phyloP scores from a whole-genome alignment of 805 yeast genomes.

The Candida chilensis region DNA sequence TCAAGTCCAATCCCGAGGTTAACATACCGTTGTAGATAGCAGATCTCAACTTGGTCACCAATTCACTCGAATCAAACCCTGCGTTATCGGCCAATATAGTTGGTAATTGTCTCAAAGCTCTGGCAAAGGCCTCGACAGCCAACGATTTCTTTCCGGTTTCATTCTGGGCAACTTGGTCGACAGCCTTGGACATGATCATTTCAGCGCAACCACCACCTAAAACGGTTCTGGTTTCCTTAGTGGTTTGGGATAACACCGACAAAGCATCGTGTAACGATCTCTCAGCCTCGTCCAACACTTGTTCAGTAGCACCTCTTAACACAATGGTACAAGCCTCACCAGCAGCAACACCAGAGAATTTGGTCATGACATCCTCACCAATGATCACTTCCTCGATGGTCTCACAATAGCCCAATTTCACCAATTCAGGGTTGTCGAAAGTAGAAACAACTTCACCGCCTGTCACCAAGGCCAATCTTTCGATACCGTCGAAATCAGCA shows the following conservation, averaged over 20 bases:
- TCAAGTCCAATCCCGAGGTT: slow-evolving; percentile 85
- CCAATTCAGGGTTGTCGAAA: slow-evolving; percentile 84
- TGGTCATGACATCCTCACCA: slow-evolving; percentile 87
- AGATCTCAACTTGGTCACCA: slow-evolving; percentile 83
- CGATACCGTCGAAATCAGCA: slow-evolving; percentile 97
- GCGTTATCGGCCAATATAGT: slow-evolving; percentile 96
- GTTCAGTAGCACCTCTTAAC: slow-evolving; percentile 52
- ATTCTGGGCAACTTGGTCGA: slow-evolving; percentile 84
- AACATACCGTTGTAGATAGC: slow-evolving; percentile 87
- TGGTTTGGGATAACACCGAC: slow-evolving; percentile 91
- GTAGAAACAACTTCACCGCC: slow-evolving; percentile 98
- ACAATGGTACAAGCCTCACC: slow-evolving; percentile 97
- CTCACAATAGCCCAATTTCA: slow-evolving; percentile 83
- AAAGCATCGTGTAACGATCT: slow-evolving; percentile 83
- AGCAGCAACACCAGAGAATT: slow-evolving; percentile 91
- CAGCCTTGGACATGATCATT: slow-evolving; percentile 93
- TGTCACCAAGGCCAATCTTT: slow-evolving; percentile 90
- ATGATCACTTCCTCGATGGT: slow-evolving; percentile 83
- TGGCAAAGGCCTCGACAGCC: slow-evolving; percentile 91
- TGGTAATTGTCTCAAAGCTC: slow-evolving; percentile 91
- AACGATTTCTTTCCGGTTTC: slow-evolving; percentile 88
- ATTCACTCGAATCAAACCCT: slow-evolving; percentile 88
- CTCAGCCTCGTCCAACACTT: slow-evolving; percentile 38
- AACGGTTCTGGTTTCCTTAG: slow-evolving; percentile 84
- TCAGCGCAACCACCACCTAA: slow-evolving; percentile 92